phyloP scores from a whole-genome alignment of 345 rosid species.

The Laguncularia racemosa region DNA sequence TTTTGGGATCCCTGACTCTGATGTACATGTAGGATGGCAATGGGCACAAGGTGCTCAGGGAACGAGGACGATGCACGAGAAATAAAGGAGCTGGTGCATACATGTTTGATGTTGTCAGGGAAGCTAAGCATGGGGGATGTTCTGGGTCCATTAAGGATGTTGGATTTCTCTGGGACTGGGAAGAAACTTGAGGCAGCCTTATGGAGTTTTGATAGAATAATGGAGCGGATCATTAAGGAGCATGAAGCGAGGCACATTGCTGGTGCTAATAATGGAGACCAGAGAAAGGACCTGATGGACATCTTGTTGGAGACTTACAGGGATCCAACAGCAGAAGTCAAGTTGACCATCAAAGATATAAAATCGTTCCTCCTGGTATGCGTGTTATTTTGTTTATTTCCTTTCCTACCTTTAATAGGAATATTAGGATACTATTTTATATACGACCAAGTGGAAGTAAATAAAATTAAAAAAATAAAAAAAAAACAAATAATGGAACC shows the following conservation, averaged over 20 bases:
- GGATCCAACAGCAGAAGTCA: slow-evolving; percentile 42
- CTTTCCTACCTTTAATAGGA: too few species aligned
- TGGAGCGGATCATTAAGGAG: slow-evolving; percentile 50
- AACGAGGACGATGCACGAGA: slow-evolving; percentile 33
- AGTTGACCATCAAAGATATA: slow-evolving; percentile 45
- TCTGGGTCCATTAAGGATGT: slow-evolving; percentile 49
- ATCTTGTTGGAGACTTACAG: slow-evolving; percentile 28
- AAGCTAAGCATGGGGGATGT: slow-evolving; percentile 52
- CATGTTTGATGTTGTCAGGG: slow-evolving; percentile 41
- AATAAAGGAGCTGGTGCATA: slow-evolving; percentile 25
- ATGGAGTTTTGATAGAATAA: slow-evolving; percentile 32
- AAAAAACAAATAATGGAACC: too few species aligned
- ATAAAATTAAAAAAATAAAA: too few species aligned
- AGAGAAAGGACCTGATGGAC: slow-evolving; percentile 33
- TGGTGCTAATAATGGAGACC: slow-evolving; percentile 2
- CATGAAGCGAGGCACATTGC: slow-evolving; percentile 31
- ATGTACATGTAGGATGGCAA: slow-evolving; percentile 49
- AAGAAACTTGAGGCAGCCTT: slow-evolving; percentile 34
- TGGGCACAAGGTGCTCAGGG: slow-evolving; percentile 56
- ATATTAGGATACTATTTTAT: too few species aligned
- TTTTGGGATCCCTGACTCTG: slow-evolving; percentile 18
- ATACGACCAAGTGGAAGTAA: too few species aligned
- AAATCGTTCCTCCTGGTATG: slow-evolving; percentile 57
- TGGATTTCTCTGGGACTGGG: slow-evolving; percentile 58
- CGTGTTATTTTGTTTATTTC: too few species aligned